Evolutionary conservation across 164 flowering plant species (phyloP).

Genomic region (Paratinospora sagittata): DNA sequence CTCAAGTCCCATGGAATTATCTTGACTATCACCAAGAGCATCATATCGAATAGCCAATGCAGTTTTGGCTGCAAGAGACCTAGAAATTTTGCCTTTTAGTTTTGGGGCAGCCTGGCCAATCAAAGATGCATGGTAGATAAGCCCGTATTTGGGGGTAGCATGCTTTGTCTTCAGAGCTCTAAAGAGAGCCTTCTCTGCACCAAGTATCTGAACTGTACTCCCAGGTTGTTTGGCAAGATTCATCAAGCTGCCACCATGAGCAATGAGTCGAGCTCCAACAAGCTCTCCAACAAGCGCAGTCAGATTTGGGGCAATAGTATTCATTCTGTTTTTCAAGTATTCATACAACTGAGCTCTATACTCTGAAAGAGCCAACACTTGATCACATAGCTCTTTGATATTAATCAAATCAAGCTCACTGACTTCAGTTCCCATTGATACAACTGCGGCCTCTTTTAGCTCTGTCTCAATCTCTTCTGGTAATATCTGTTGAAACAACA

Average conservation of each 20-base stretch:
- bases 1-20: slow-evolving; percentile 78
- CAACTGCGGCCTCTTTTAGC: slow-evolving; percentile 73
- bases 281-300: slow-evolving; percentile 93
- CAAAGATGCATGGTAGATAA: slow-evolving; percentile 90
- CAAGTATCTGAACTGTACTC: slow-evolving; percentile 91
- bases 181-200: slow-evolving; percentile 94
- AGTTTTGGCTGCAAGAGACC: slow-evolving; percentile 89
- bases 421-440: slow-evolving; percentile 95
- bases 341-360: slow-evolving; percentile 90
- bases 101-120: slow-evolving; percentile 95
- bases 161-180: slow-evolving; percentile 95
- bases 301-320: slow-evolving; percentile 84
- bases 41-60: slow-evolving; percentile 84
- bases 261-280: slow-evolving; percentile 92
- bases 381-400: slow-evolving; percentile 77
- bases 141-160: slow-evolving; percentile 93
- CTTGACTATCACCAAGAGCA: slow-evolving; percentile 82
- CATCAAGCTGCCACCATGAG: slow-evolving; percentile 90
- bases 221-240: slow-evolving; percentile 96
- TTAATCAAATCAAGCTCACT: slow-evolving; percentile 82
- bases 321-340: slow-evolving; percentile 78
- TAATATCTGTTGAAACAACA: slow-evolving; percentile 39
- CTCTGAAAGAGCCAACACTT: slow-evolving; percentile 78
- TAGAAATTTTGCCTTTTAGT: slow-evolving; percentile 78
- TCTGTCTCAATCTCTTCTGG: slow-evolving; percentile 71